Conservation (phyloP, 2,329 filamentous ascomycete genomes). For the Podosphaera xanthii region DNA sequence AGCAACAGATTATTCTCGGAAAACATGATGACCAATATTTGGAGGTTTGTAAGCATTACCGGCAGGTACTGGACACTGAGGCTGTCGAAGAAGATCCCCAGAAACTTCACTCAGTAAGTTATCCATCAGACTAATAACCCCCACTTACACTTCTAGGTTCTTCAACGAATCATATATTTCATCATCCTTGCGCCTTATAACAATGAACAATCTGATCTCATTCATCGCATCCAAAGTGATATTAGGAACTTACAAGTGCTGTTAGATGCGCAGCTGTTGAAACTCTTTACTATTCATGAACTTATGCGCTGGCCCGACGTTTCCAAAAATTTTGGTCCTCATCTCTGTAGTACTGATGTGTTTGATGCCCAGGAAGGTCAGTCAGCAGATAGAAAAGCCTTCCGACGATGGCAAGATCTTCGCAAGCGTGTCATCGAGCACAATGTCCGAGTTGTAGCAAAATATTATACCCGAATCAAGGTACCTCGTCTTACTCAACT, state of each 20-base stretch:
- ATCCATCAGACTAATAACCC: neutral
- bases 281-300: constrained; percentile 86
- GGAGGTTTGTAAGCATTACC: constrained; percentile 93
- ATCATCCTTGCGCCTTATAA: constrained; percentile 90
- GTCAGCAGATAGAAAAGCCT: constrained; percentile 54
- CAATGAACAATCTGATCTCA: constrained; percentile 93
- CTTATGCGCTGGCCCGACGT: constrained; percentile 97
- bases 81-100: constrained; percentile 75
- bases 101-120: constrained; percentile 61
- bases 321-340: constrained; percentile 65
- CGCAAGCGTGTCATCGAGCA: constrained; percentile 98
- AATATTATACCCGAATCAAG: constrained; percentile 95
- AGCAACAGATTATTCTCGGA: constrained; percentile 85
- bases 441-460: constrained; percentile 90
- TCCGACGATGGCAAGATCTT: constrained; percentile 77
- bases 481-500: constrained; percentile 78
- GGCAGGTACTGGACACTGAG: constrained; percentile 88
- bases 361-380: constrained; percentile 47
- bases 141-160: constrained; percentile 31
- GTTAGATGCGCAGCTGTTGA: constrained; percentile 65
- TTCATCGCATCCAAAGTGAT: constrained; percentile 80
- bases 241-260: constrained; percentile 56
- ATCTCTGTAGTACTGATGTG: constrained; percentile 73
- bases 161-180: constrained; percentile 94
- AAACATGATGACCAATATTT: constrained; percentile 97